These are phyloP conservation scores for Fraxinus dipetala DNA, from an alignment of 305 asterid species.

Conservation along the genomic window DNA sequence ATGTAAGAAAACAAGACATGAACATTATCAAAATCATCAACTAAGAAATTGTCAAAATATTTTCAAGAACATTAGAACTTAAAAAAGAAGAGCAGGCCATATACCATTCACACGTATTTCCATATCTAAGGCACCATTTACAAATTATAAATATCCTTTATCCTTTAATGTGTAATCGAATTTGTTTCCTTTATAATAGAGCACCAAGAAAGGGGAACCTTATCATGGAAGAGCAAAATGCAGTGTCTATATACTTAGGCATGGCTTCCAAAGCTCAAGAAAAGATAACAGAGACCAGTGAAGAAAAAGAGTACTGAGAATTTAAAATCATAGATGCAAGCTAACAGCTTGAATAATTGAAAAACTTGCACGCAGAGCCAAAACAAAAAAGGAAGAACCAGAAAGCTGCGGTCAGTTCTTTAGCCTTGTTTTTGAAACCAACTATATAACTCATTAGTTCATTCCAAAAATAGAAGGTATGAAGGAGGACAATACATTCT, in stretches of 20 bases:
- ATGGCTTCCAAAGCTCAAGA: background rate
- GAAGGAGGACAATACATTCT: constrained; percentile 54
- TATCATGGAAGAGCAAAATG: background rate
- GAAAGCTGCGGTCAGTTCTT: background rate
- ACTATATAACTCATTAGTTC: background rate
- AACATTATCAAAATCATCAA: background rate
- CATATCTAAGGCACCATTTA: background rate
- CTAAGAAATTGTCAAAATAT: background rate
- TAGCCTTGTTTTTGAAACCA: background rate
- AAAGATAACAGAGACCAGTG: background rate
- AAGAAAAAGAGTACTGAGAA: background rate
- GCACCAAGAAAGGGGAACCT: background rate
- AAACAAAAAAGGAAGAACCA: background rate
- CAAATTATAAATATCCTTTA: background rate
- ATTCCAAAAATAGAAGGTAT: constrained; percentile 6
- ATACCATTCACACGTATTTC: background rate
- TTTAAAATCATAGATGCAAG: background rate
- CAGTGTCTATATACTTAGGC: background rate
- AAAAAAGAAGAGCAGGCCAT: background rate
- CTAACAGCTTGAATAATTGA: background rate
- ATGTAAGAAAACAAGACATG: background rate
- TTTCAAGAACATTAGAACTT: background rate
- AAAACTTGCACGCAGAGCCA: constrained; percentile 2
- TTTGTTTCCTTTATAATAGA: background rate
- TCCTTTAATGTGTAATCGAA: background rate